Evolutionary conservation across 345 rosid species (phyloP).

Genomic region (Salix koriyanagi): DNA sequence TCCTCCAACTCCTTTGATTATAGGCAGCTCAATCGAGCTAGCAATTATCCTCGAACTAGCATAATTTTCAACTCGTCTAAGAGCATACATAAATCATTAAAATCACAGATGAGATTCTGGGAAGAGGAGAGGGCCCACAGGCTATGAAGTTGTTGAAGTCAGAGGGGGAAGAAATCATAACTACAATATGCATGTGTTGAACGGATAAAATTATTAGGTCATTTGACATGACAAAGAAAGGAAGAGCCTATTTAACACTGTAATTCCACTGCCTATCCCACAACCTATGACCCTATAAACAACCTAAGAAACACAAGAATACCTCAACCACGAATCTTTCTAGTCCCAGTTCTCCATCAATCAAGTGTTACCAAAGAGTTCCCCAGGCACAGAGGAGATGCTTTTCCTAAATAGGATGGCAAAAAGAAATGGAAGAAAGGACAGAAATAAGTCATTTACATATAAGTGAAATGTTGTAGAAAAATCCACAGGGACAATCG

Average conservation of each 20-base stretch:
- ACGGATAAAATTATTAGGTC: not conserved
- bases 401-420: not conserved
- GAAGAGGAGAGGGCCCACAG: not conserved
- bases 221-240: not conserved
- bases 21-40: not conserved
- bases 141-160: not conserved
- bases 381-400: not conserved
- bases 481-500: not conserved
- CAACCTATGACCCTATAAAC: not conserved
- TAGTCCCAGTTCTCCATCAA: not conserved
- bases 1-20: not conserved
- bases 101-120: not conserved
- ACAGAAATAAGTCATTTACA: not conserved
- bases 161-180: not conserved
- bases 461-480: not conserved
- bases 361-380: not conserved
- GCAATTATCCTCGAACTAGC: not conserved
- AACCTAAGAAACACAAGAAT: conserved; percentile 3
- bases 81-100: not conserved
- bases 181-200: not conserved
- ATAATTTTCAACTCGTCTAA: not conserved
- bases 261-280: not conserved
- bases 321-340: not conserved
- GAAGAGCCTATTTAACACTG: not conserved
- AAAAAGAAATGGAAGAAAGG: not conserved